These are phyloP conservation scores for Quambalaria eucalypti DNA, from an alignment of 1,284 basidiomycete species.

Conservation along the genomic window DNA sequence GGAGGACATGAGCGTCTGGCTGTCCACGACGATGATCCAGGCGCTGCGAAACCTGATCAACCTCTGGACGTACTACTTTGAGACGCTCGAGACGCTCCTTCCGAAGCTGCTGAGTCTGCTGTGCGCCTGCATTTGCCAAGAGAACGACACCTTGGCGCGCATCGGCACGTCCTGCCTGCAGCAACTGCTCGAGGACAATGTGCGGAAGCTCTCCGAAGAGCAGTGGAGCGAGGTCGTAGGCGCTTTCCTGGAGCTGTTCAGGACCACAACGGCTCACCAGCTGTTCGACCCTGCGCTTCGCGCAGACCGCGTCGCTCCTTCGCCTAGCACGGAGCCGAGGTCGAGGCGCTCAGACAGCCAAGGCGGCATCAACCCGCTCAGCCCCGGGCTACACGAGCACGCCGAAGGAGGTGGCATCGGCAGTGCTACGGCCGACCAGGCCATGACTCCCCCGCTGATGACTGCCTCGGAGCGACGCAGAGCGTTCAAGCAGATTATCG, in stretches of 20 bases:
- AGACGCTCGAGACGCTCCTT: slow-evolving; percentile 76
- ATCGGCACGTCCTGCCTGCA: slow-evolving; percentile 98
- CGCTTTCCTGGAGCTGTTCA: slow-evolving; percentile 89
- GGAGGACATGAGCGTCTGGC: slow-evolving; percentile 99
- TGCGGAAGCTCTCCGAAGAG: slow-evolving; percentile 69
- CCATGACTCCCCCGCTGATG: slow-evolving; percentile 10
- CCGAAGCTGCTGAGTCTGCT: slow-evolving; percentile 86
- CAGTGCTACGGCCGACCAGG: not conserved
- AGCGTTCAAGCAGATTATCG: slow-evolving; percentile 97
- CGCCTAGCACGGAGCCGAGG: not conserved
- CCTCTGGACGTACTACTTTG: slow-evolving; percentile 92
- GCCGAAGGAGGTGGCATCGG: not conserved
- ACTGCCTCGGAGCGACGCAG: slow-evolving; percentile 68
- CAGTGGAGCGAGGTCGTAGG: slow-evolving; percentile 89
- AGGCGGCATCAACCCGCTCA: not conserved
- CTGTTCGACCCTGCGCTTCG: slow-evolving; percentile 73
- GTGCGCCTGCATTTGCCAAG: slow-evolving; percentile 95
- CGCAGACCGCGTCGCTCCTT: slow-evolving; percentile 55
- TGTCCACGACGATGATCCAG: slow-evolving; percentile 98
- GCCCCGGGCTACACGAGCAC: not conserved
- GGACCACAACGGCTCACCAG: slow-evolving; percentile 93
- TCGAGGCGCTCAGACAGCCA: not conserved
- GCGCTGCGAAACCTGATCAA: slow-evolving; percentile 90
- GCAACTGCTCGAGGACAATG: slow-evolving; percentile 87
- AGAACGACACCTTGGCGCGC: slow-evolving; percentile 78